These are phyloP conservation scores for Melastoma candidum DNA, from an alignment of 441 rosid species.

Conservation along the genomic window DNA sequence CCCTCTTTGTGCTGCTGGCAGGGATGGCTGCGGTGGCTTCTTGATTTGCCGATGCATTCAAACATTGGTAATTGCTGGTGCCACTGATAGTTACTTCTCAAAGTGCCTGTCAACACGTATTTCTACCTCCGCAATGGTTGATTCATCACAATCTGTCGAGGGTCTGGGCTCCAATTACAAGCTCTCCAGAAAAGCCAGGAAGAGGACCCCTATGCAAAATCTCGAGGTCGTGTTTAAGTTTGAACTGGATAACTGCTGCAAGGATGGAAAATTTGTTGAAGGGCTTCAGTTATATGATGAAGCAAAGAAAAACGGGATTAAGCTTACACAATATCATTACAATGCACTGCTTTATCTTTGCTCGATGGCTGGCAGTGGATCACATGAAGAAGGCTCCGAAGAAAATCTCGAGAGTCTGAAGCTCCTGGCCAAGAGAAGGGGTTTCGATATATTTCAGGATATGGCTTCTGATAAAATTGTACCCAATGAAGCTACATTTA, in stretches of 20 bases:
- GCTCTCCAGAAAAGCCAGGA: slow-evolving; percentile 33
- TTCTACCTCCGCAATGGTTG: slow-evolving; percentile 18
- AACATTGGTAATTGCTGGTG: no score
- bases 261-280: slow-evolving; percentile 42
- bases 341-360: slow-evolving; percentile 72
- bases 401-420: slow-evolving; percentile 16
- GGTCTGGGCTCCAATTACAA: slow-evolving; percentile 16
- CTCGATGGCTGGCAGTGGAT: slow-evolving; percentile 22
- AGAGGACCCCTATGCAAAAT: slow-evolving; percentile 40
- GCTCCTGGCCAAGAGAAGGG: slow-evolving; percentile 40
- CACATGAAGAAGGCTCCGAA: slow-evolving; percentile 14
- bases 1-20: no score
- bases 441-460: slow-evolving; percentile 70
- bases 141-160: slow-evolving; percentile 18
- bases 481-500: slow-evolving; percentile 89
- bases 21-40: no score
- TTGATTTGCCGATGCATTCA: no score
- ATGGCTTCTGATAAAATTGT: slow-evolving; percentile 54
- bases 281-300: slow-evolving; percentile 77
- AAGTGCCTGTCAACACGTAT: slow-evolving; percentile 10
- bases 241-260: slow-evolving; percentile 66
- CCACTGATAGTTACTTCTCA: slow-evolving; percentile 1
- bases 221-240: slow-evolving; percentile 45
- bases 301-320: slow-evolving; percentile 37
- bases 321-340: slow-evolving; percentile 47